phyloP scores from a whole-genome alignment of 1,284 basidiomycete species.

The Trichosporon coremiiforme region DNA sequence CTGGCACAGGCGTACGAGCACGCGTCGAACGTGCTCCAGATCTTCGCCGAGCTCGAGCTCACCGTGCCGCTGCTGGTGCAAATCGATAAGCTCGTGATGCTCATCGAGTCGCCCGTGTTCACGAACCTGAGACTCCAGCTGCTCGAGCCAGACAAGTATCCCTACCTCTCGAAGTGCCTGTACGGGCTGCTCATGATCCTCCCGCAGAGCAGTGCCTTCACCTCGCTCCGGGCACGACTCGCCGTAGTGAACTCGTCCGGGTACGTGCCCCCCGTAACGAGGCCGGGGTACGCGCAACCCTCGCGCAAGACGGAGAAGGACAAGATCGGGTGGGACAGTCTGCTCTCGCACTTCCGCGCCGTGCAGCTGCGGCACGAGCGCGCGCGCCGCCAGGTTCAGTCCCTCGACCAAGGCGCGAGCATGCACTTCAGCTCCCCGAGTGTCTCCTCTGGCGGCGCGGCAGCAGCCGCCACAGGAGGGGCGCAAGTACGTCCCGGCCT shows the following conservation, averaged over 20 bases:
- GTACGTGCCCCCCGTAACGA: constrained; percentile 65
- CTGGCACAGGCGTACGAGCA: constrained; percentile 98
- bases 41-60: constrained; percentile 96
- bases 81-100: constrained; percentile 95
- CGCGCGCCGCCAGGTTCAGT: constrained; percentile 63
- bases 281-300: constrained; percentile 44
- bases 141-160: constrained; percentile 94
- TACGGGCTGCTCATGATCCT: constrained; percentile 97
- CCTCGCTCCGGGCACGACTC: constrained; percentile 88
- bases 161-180: constrained; percentile 94
- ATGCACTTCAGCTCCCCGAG: constrained; percentile 49
- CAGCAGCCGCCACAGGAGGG: background rate
- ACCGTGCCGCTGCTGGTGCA: constrained; percentile 94
- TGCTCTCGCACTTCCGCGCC: constrained; percentile 77
- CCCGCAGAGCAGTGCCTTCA: constrained; percentile 95
- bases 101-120: constrained; percentile 97
- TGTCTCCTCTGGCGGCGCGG: constrained; percentile 34
- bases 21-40: constrained; percentile 93
- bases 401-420: constrained; percentile 32
- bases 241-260: constrained; percentile 94
- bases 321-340: constrained; percentile 92
- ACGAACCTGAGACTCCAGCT: constrained; percentile 96
- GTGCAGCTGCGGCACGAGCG: constrained; percentile 86
- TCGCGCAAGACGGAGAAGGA: constrained; percentile 72
- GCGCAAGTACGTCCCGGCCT: constrained; percentile 19